Evolutionary conservation across 2,329 filamentous ascomycete species (phyloP).

Genomic region (Sporothrix luriei): DNA sequence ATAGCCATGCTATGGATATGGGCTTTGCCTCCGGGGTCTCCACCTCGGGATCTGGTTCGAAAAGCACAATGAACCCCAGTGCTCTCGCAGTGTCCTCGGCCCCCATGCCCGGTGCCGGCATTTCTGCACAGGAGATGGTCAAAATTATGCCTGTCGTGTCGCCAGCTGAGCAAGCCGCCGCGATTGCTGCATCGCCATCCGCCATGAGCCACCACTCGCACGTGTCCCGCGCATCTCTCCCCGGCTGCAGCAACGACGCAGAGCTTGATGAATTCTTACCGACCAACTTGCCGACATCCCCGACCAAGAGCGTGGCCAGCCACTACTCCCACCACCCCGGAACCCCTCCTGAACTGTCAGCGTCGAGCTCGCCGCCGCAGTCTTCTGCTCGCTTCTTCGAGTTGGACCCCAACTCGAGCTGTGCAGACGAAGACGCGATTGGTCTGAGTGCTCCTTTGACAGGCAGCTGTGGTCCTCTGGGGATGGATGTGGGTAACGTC

Average conservation of each 20-base stretch:
- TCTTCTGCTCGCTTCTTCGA: constrained; percentile 51
- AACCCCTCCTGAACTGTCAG: constrained; percentile 63
- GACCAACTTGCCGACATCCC: constrained; percentile 45
- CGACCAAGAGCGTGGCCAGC: constrained; percentile 55
- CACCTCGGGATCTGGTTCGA: constrained; percentile 27
- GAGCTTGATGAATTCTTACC: constrained; percentile 36
- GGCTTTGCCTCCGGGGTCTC: constrained; percentile 8
- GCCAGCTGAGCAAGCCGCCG: constrained; percentile 39
- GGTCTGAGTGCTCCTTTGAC: constrained; percentile 43
- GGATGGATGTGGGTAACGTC: constrained; percentile 45
- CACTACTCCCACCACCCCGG: constrained; percentile 49
- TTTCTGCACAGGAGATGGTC: constrained; percentile 35
- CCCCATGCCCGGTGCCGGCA: constrained; percentile 44
- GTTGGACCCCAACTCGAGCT: constrained; percentile 47
- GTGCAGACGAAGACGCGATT: constrained; percentile 38
- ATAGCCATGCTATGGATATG: constrained; percentile 45
- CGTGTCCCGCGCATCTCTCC: constrained; percentile 50
- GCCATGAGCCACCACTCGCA: constrained; percentile 51
- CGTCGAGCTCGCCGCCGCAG: constrained; percentile 60
- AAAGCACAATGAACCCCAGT: constrained; percentile 45
- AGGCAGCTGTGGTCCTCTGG: constrained; percentile 33
- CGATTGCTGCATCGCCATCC: constrained; percentile 49
- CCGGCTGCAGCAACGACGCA: constrained; percentile 25
- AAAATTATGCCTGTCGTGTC: constrained; percentile 39
- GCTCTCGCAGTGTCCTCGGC: constrained; percentile 47